Evolutionary conservation across 1,139 yeast species (phyloP).

Genomic region (Yamadazyma siamensis): DNA sequence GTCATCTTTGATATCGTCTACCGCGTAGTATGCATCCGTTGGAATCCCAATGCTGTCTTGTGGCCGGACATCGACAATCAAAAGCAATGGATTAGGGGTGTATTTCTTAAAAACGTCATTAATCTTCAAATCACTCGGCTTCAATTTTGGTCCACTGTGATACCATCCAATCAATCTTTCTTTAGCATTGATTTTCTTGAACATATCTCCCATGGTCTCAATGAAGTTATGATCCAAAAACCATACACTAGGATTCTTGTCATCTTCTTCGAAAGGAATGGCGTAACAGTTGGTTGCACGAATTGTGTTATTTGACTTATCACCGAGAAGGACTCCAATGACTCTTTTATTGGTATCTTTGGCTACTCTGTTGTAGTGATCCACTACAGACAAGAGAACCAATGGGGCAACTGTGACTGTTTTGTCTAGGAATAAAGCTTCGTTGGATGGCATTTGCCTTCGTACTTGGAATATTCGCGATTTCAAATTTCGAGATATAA

Average conservation of each 20-base stretch:
- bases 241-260: slow-evolving; percentile 91
- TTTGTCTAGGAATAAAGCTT: slow-evolving; percentile 41
- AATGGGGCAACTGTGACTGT: slow-evolving; percentile 93
- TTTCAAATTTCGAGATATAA: background rate
- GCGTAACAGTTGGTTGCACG: slow-evolving; percentile 79
- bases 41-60: slow-evolving; percentile 74
- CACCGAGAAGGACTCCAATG: slow-evolving; percentile 92
- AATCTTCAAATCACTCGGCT: slow-evolving; percentile 83
- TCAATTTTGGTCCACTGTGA: slow-evolving; percentile 93
- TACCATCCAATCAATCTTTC: slow-evolving; percentile 98
- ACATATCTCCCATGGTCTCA: slow-evolving; percentile 97
- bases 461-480: slow-evolving; percentile 1
- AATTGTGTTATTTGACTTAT: slow-evolving; percentile 53
- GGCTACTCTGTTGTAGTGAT: slow-evolving; percentile 87
- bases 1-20: slow-evolving; percentile 94
- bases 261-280: slow-evolving; percentile 96
- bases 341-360: slow-evolving; percentile 72
- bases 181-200: slow-evolving; percentile 93
- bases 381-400: slow-evolving; percentile 90
- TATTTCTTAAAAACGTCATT: slow-evolving; percentile 86
- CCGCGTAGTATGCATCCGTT: slow-evolving; percentile 91
- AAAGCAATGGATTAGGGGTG: slow-evolving; percentile 75
- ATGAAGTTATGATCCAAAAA: slow-evolving; percentile 94
- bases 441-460: slow-evolving; percentile 17
- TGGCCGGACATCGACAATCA: slow-evolving; percentile 91